Base-by-base conservation (phyloP, 2,329 filamentous ascomycete genomes). In the Neofusicoccum cordaticola region DNA sequence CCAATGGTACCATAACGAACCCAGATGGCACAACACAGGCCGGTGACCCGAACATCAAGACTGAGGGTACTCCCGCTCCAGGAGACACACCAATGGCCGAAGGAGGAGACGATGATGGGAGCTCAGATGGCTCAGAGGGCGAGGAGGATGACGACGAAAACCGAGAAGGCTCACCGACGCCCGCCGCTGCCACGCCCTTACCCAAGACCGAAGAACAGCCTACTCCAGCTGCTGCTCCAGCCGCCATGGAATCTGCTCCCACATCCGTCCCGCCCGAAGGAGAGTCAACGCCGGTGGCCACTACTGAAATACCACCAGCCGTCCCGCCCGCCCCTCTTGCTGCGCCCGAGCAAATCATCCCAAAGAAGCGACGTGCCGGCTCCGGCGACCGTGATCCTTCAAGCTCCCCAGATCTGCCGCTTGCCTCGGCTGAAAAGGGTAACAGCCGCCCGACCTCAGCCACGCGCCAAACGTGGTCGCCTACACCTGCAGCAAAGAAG, bases 121-220 rank as follows among this genome's bases (percentile, higher is more conserved):
- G 82, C 34, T 83, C 84, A 50, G 83, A 80, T n/a, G 82, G 83
- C 41, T 80, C 78, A 1, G 80, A 78, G 11, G 79, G 78, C 19
- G 78, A 75, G 2, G 79, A 74, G 11, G 78, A 79, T 34, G 78
- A 82, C 17, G 80, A 81, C n/a, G 80, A 81, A 13, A 76, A 80
- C 17, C 75, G 75, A 37, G 82, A 81, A 68, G 81, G 80, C 44
- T 78, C 79, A n/a, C 80, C 80, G 58, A 80, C 81, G 6, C 78
- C 81, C 41, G 75, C 67, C 70, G 74, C 60, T 68, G 68, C 63
- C 63, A 62, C 69, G 67, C 62, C 76, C 70, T 13, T 60, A n/a
- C 66, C 73, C 69, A 65, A 77, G 68, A 69, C 57, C 15, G 37
- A 52, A 31, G 41, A 51, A 42, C 19, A 47, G 34, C 17, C 52